Base-by-base conservation (phyloP, 192 early-diverging fungal species). In the Gryganskiella cystojenkinii region DNA sequence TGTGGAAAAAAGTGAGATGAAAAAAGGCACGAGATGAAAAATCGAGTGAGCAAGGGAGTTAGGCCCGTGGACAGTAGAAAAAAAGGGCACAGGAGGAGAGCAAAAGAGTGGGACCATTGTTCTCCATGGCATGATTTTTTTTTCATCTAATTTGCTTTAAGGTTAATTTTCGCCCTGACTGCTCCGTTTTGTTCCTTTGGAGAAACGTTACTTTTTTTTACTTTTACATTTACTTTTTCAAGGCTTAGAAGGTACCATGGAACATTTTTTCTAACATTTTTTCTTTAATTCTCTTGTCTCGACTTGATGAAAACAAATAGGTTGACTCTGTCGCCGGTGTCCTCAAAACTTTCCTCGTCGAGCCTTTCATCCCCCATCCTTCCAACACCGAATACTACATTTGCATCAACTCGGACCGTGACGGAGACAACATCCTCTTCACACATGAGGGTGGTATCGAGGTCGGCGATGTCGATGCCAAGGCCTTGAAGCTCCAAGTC, bases 401-500 rank as follows among this genome's bases (percentile, higher is more conserved):
- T 47, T 94, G 93, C 86, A 97, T 98, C 84, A 95, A 97, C 86
- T 93, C 93, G 68, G 89, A 89, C 60, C 93, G 96, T 67, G 92
- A 98, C 30, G 97, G 97, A 59, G 95, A 98, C 85, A 87, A 91
- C 80, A 95, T 98, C 60, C 89, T 95, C 62, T 98, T 97, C 80
- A 97, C 96, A 43, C 95, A 96, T 83, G 95, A 98, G 87, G 97
- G 97, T 73, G 97, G 97, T 70, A 92, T 98, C 57, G 97, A 98
- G 68, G 87, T 98, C 44, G 97, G 97, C 80, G 97, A 98, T 82
- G 97, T 98, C 31, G 97, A 97, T 68, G 93, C 95, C 51, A 97
- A 98, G 86, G 97, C 95, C 5, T 82, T 90, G 73, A 90, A 92
- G 47, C 79, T 98, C 63, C 81, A 94, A 13, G 83, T 98, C 62